A percentile compares a stretch with the other conserved stretches of the same genome.
Evolutionary conservation across 1,139 yeast genomes (phyloP).

Genomic region (Komagataea norvegica): DNA sequence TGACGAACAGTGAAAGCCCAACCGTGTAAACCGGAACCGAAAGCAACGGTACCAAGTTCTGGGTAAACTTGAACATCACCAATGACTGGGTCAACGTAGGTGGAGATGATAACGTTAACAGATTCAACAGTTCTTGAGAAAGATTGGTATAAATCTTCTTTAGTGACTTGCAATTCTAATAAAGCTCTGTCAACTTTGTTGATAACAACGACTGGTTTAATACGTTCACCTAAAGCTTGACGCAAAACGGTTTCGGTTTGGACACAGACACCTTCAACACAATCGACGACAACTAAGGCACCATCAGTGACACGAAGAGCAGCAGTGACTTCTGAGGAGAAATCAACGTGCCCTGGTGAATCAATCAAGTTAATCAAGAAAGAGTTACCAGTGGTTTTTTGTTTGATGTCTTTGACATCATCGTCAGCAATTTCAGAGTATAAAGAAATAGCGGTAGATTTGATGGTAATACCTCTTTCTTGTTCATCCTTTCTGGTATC

Average conservation of each 20-base stretch:
- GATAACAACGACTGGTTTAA: constrained; percentile 96
- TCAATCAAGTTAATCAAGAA: constrained; percentile 98
- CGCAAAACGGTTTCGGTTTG: constrained; percentile 99
- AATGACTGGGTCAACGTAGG: constrained; percentile 83
- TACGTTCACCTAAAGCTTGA: constrained; percentile 99
- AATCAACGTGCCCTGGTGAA: constrained; percentile 99
- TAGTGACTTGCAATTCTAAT: constrained; percentile 96
- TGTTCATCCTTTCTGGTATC: constrained; percentile 99
- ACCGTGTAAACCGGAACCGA: constrained; percentile 99
- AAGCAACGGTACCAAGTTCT: constrained; percentile 98
- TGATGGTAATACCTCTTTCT: constrained; percentile 99
- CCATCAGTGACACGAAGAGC: constrained; percentile 99
- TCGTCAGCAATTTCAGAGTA: constrained; percentile 87
- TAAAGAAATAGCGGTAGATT: constrained; percentile 97
- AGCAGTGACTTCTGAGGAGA: constrained; percentile 99
- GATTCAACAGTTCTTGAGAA: constrained; percentile 99
- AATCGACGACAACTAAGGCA: constrained; percentile 99
- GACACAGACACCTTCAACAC: constrained; percentile 99
- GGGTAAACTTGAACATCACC: constrained; percentile 99
- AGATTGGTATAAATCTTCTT: constrained; percentile 98
- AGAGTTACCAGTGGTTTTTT: constrained; percentile 90
- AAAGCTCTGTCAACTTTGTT: constrained; percentile 99
- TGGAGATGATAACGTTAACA: constrained; percentile 95
- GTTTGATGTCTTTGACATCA: constrained; percentile 91
- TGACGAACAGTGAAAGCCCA: constrained; percentile 99